phyloP scores from a whole-genome alignment of 768 basidiomycete species.

The Leccinum variicolor region DNA sequence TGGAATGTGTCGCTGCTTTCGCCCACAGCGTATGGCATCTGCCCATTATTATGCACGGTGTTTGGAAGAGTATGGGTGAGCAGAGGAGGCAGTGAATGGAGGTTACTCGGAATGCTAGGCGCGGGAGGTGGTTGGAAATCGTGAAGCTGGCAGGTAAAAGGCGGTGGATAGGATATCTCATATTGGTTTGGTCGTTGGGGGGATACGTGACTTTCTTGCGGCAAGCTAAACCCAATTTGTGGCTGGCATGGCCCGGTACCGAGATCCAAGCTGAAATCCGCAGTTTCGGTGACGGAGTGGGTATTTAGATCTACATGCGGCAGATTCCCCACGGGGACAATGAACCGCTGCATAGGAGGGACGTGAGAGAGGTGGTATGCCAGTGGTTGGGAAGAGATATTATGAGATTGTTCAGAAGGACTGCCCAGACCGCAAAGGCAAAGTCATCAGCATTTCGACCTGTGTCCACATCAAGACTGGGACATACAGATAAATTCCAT shows the following conservation, averaged over 20 bases:
- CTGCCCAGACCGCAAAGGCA: neutral
- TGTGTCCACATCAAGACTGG: neutral
- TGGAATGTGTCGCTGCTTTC: neutral
- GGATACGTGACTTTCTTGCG: neutral
- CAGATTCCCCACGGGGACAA: neutral
- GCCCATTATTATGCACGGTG: neutral
- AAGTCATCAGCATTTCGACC: neutral
- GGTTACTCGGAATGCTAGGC: neutral
- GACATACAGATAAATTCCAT: slow-evolving; percentile 1
- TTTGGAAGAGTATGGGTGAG: neutral
- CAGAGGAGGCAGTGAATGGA: neutral
- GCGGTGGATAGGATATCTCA: neutral
- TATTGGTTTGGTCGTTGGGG: neutral
- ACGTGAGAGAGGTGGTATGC: neutral
- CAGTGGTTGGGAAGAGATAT: neutral
- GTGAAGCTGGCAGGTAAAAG: neutral
- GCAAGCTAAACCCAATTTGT: neutral
- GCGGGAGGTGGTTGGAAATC: neutral
- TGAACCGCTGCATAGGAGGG: neutral
- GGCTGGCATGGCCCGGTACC: neutral
- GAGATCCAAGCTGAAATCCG: neutral
- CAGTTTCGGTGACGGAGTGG: neutral
- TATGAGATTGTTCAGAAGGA: neutral
- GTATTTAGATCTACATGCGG: neutral
- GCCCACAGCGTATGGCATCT: neutral